Evolutionary conservation across 306 rosid species (phyloP).

Genomic region (Pyrus pyrifolia): DNA sequence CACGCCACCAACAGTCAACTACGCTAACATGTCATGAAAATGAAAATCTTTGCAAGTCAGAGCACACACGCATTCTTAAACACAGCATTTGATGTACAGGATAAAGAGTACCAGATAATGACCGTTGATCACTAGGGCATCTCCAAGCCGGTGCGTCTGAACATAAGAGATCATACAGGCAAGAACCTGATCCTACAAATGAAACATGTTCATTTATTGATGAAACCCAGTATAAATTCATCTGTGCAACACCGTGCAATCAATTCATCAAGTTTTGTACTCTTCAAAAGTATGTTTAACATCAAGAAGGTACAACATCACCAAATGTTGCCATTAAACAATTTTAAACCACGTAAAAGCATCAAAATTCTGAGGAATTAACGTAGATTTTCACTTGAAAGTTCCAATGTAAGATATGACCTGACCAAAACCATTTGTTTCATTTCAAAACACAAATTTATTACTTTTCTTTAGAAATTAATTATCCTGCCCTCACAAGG

Average conservation of each 20-base stretch:
- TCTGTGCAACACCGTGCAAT: not conserved
- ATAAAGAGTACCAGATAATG: constrained; percentile 34
- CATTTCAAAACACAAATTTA: not conserved
- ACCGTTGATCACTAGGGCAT: constrained; percentile 32
- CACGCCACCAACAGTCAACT: not conserved
- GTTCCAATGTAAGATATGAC: not conserved
- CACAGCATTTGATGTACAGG: not conserved
- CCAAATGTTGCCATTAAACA: not conserved
- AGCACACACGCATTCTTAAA: not conserved
- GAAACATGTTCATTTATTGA: constrained; percentile 10
- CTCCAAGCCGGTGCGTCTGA: constrained; percentile 46
- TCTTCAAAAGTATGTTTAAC: not conserved
- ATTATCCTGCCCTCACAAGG: too few relatives aligned
- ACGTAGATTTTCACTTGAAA: not conserved
- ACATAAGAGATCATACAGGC: constrained; percentile 77
- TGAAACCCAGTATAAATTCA: not conserved
- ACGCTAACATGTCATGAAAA: not conserved
- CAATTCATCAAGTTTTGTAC: not conserved
- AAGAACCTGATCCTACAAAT: constrained; percentile 42
- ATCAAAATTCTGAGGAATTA: not conserved
- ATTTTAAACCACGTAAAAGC: not conserved
- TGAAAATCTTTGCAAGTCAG: not conserved
- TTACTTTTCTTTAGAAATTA: not conserved
- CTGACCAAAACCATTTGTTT: not conserved
- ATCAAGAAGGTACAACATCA: not conserved